Conservation (phyloP, 2,329 filamentous ascomycete species). For the Talaromyces rugulosus region DNA sequence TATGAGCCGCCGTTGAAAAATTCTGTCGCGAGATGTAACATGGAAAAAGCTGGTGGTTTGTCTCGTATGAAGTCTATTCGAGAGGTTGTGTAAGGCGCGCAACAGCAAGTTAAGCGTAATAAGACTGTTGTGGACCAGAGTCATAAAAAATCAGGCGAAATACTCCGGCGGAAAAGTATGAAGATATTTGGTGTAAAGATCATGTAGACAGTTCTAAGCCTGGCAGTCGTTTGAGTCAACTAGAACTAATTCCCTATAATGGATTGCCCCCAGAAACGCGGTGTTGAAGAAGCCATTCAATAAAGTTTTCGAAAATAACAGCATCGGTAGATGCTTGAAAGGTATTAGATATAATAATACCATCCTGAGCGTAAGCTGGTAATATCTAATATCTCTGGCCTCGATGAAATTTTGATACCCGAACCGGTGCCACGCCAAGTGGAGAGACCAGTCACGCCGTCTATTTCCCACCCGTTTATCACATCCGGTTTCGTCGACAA, state of each 20-base stretch:
- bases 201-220: constrained; percentile 82
- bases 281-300: too few species aligned
- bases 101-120: constrained; percentile 65
- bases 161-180: constrained; percentile 89
- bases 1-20: constrained; percentile 75
- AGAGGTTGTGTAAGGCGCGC: constrained; percentile 88
- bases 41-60: constrained; percentile 75
- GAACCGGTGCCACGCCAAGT: too few species aligned
- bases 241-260: constrained; percentile 51
- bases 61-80: constrained; percentile 96
- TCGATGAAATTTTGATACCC: too few species aligned
- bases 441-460: too few species aligned
- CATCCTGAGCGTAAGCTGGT: too few species aligned
- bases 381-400: too few species aligned
- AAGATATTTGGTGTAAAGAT: constrained; percentile 99
- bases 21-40: constrained; percentile 68
- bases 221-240: constrained; percentile 56
- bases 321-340: too few species aligned
- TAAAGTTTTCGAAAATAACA: too few species aligned
- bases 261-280: constrained; percentile 60
- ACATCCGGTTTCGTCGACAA: too few species aligned
- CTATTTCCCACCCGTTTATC: too few species aligned
- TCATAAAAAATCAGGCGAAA: constrained; percentile 42
- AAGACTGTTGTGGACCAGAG: constrained; percentile 57
- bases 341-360: too few species aligned